These are phyloP conservation scores for Brassica cretica DNA, from an alignment of 345 rosid species.

Conservation along the genomic window DNA sequence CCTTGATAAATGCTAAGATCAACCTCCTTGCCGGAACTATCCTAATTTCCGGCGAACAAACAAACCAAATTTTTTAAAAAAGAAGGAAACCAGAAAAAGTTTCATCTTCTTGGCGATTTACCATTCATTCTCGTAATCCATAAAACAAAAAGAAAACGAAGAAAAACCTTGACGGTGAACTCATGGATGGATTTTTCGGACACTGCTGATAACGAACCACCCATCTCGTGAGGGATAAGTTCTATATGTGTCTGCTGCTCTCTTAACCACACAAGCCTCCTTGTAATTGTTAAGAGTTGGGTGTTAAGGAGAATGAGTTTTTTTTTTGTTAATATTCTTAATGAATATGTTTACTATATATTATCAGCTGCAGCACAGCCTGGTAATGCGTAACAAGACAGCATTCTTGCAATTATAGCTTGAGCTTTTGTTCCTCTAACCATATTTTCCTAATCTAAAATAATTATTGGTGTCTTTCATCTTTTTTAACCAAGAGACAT, in stretches of 20 bases:
- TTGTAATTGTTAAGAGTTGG: background rate
- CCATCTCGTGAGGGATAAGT: slow-evolving; percentile 43
- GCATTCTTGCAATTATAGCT: background rate
- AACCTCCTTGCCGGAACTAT: slow-evolving; percentile 62
- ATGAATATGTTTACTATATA: background rate
- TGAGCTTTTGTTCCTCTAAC: background rate
- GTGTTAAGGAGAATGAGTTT: background rate
- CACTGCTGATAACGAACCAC: slow-evolving; percentile 62
- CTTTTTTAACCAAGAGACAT: background rate
- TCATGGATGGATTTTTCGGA: slow-evolving; percentile 63
- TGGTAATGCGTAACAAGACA: background rate
- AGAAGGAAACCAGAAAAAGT: background rate
- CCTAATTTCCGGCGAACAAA: slow-evolving; percentile 41
- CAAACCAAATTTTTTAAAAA: background rate
- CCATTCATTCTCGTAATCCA: background rate
- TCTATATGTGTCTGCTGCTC: background rate
- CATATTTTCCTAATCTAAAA: background rate
- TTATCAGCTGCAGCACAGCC: background rate
- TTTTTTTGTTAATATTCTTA: too few species aligned
- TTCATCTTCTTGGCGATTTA: background rate
- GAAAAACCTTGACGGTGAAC: slow-evolving; percentile 69
- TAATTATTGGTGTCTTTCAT: background rate
- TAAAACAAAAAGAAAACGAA: background rate
- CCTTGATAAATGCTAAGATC: slow-evolving; percentile 70
- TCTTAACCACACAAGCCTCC: background rate